phyloP scores from a whole-genome alignment of 768 basidiomycete species.

The Amanita exitialis region DNA sequence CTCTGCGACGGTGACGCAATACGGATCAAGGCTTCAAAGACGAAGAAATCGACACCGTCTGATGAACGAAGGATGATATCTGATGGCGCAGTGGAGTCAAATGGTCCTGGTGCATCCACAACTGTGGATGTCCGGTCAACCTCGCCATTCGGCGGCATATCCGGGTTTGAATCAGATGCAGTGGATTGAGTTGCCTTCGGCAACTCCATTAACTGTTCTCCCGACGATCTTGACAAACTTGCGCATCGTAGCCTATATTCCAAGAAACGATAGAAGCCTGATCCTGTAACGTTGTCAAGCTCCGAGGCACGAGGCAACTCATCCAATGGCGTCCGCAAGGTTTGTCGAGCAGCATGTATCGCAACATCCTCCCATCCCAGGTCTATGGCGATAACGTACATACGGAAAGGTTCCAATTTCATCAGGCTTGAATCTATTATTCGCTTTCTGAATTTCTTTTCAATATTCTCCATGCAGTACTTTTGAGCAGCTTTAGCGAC shows the following conservation, averaged over 20 bases:
- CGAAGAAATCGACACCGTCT: constrained; percentile 21
- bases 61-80: constrained; percentile 17
- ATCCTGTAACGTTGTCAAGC: background rate
- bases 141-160: no score
- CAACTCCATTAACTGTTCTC: background rate
- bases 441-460: background rate
- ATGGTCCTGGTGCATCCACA: background rate
- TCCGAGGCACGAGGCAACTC: background rate
- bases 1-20: constrained; percentile 20
- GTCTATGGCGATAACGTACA: constrained; percentile 1
- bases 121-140: background rate
- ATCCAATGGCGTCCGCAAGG: background rate
- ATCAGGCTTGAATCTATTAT: background rate
- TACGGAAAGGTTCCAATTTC: background rate
- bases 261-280: background rate
- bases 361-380: background rate
- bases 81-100: background rate
- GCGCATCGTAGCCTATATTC: background rate
- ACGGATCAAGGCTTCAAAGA: constrained; percentile 16
- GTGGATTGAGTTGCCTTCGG: background rate
- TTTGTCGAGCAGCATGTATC: background rate
- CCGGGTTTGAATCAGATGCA: no score
- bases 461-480: constrained; percentile 2
- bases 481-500: constrained; percentile 2
- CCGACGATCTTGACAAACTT: no score